Evolutionary conservation across 2,329 filamentous ascomycete genomes (phyloP), one percentile per base, ranked within the genome.

Genomic region (Ustulina deusta): DNA sequence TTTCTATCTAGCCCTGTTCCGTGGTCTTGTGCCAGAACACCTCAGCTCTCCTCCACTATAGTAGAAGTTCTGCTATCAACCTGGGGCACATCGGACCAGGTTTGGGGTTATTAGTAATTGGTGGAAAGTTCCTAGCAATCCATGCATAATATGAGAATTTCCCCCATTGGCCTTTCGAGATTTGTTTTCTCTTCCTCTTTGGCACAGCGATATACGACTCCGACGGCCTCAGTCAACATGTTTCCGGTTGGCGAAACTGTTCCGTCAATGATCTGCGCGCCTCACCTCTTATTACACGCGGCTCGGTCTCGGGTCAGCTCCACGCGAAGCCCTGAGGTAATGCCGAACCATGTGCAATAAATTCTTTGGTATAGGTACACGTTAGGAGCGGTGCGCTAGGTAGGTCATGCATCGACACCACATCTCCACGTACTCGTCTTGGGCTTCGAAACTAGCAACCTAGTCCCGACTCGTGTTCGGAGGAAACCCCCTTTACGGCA

Each of bases 391-490:
- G 51, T 13, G 15, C 42, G 61, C 62, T n/a, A n/a, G n/a, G n/a
- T n/a, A n/a, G n/a, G n/a, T n/a, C n/a, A n/a, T n/a, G n/a, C n/a
- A n/a, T n/a, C 34, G 34, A 40, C 42, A 22, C 22, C 40, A 11
- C 29, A 62, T 29, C 48, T 60, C 65, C 59, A 54, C 51, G 55
- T n/a, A 54, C 42, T 44, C 15, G 54, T 42, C 10, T 42, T 36
- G 29, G 36, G 36, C 22, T 29, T 63, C 56, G 36, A 63, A 63
- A 48, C 22, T n/a, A 38, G 56, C 42, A 54, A 61, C 15, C 61
- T 63, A 69, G 42, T 52, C 66, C 61, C 42, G 65, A 65, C 61
- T 61, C 34, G 59, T 58, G n/a, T 44, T 52, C 69, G 67, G 69
- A 71, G 42, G 58, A 55, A 48, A 57, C 17, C 20, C 46, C 22